Percentiles rank a stretch among this genome's conserved stretches.
Conservation (phyloP, 23 red algal genomes). For the Gracilariopsis chorda region DNA sequence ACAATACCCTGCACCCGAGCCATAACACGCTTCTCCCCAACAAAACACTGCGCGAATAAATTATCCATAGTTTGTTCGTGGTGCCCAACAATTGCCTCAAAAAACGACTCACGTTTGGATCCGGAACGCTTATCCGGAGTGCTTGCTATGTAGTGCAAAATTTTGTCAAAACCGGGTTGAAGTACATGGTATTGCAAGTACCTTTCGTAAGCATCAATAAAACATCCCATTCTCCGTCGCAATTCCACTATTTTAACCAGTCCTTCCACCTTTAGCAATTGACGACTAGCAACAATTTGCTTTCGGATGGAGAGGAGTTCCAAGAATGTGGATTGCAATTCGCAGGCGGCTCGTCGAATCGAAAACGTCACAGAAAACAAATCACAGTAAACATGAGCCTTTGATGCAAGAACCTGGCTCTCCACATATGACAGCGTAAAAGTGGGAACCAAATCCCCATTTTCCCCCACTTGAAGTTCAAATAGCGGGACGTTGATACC, state of each 20-base stretch:
- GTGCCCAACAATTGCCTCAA: background rate
- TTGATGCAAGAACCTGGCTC: conserved; percentile 40
- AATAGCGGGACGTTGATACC: background rate
- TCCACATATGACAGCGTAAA: conserved; percentile 48
- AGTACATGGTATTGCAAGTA: conserved; percentile 38
- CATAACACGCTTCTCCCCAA: conserved; percentile 14
- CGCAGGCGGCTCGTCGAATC: conserved; percentile 32
- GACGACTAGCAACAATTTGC: background rate
- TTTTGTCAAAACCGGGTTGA: conserved; percentile 17
- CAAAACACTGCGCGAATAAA: conserved; percentile 47
- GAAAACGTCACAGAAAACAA: conserved; percentile 45
- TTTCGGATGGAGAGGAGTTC: background rate
- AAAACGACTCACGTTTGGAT: background rate
- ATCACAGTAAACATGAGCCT: conserved; percentile 50
- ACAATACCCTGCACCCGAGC: background rate
- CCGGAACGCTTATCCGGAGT: background rate
- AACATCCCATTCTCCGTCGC: conserved; percentile 43
- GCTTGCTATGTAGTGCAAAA: background rate
- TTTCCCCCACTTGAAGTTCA: background rate
- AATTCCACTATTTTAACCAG: conserved; percentile 1
- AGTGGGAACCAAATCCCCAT: background rate
- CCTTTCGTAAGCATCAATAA: conserved; percentile 45
- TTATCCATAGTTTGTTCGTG: conserved; percentile 36
- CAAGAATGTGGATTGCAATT: conserved; percentile 1
- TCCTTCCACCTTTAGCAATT: background rate